These are phyloP conservation scores for Novymonas esmeraldas DNA, from an alignment of 208 protist species.

Conservation along the genomic window DNA sequence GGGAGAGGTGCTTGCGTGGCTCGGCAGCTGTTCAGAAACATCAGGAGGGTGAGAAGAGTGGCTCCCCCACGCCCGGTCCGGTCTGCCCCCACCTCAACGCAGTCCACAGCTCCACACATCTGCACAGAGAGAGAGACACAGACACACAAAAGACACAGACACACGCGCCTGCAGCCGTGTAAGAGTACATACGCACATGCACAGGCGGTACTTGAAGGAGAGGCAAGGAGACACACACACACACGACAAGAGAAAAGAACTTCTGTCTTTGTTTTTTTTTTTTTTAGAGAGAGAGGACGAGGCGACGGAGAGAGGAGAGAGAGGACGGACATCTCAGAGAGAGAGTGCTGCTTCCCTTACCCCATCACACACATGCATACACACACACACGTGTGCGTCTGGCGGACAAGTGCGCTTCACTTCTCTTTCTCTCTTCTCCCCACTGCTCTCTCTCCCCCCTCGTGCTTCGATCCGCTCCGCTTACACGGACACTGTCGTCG, in stretches of 20 bases:
- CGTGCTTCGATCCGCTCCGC: too few species aligned
- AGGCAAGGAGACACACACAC: background rate
- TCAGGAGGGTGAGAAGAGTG: too few species aligned
- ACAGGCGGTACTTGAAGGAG: too few species aligned
- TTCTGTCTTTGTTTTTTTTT: background rate
- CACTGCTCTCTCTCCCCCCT: background rate
- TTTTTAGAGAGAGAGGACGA: background rate
- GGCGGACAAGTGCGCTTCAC: background rate
- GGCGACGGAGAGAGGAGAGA: slow-evolving; percentile 7
- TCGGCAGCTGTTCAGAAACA: too few species aligned
- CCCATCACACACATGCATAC: background rate
- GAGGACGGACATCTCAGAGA: background rate
- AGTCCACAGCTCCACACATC: background rate
- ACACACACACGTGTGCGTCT: too few species aligned
- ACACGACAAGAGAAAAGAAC: background rate
- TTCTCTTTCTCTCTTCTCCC: background rate
- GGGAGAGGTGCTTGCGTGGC: too few species aligned
- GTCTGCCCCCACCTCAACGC: too few species aligned
- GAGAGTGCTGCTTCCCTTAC: too few species aligned
- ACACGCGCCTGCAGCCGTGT: background rate
- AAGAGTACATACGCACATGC: background rate
- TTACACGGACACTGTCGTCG: too few species aligned
- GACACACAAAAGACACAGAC: background rate
- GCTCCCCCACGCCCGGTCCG: too few species aligned
- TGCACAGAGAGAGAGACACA: background rate